Percentiles rank a stretch among this genome's conserved stretches.
phyloP scores from a whole-genome alignment of 2,329 filamentous ascomycete genomes.

The Aspergillus luchuensis region DNA sequence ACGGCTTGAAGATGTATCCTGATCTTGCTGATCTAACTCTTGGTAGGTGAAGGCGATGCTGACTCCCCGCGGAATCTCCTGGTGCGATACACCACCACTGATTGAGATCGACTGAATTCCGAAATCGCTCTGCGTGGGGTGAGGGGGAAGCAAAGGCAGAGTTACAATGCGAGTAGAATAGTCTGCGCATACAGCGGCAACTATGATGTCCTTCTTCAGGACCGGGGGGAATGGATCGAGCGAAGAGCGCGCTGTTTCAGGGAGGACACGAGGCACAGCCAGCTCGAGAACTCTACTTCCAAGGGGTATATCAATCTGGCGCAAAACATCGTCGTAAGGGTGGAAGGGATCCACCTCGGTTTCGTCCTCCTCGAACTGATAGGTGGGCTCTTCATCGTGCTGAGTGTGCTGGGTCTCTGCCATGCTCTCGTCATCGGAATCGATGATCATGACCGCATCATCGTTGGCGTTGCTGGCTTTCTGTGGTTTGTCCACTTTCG shows the following conservation, averaged over 20 bases:
- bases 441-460: slow-evolving; percentile 57
- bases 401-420: slow-evolving; percentile 30
- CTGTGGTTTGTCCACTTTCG: slow-evolving; percentile 28
- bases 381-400: slow-evolving; percentile 22
- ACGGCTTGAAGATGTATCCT: slow-evolving; percentile 32
- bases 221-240: slow-evolving; percentile 50
- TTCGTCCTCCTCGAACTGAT: slow-evolving; percentile 57
- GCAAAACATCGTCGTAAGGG: slow-evolving; percentile 57
- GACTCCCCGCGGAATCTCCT: slow-evolving; percentile 53
- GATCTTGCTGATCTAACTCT: slow-evolving; percentile 32
- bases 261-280: slow-evolving; percentile 51
- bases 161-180: slow-evolving; percentile 58
- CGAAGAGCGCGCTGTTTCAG: slow-evolving; percentile 40
- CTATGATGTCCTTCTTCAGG: slow-evolving; percentile 54
- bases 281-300: slow-evolving; percentile 57
- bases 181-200: slow-evolving; percentile 60
- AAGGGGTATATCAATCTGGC: slow-evolving; percentile 58
- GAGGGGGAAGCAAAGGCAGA: slow-evolving; percentile 57
- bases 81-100: slow-evolving; percentile 50
- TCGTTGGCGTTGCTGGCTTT: slow-evolving; percentile 29
- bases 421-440: slow-evolving; percentile 58
- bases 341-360: slow-evolving; percentile 58
- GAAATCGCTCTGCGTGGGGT: slow-evolving; percentile 41
- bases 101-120: slow-evolving; percentile 54
- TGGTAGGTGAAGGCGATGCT: slow-evolving; percentile 57